Base-by-base conservation (phyloP, 2,329 filamentous ascomycete species). In the Chalaropsis thielavioides region DNA sequence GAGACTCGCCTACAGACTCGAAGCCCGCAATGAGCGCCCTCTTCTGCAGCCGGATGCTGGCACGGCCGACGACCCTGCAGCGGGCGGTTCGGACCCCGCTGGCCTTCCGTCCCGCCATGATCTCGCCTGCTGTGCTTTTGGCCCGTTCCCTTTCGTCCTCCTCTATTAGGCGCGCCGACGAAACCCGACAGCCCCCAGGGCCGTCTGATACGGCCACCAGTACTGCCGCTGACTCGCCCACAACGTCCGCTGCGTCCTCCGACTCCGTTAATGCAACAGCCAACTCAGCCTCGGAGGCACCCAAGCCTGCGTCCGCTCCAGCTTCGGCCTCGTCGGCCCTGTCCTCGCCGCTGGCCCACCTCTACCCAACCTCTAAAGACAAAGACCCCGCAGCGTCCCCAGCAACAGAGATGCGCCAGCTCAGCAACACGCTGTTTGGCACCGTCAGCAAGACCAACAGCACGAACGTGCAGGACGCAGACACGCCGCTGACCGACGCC, bases 91-190 rank as follows among this genome's bases (percentile, higher is more conserved):
- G 24, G 3, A 8, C 54, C 41, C 61, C 64, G n/a, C 41, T 40
- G 61, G 51, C 51, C 43, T 54, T 63, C 40, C 6, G 56, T 19
- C 38, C 27, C 10, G 31, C 65, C 54, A 31, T 61, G 40, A 40
- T 40, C 13, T 22, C 41, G 22, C 61, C 66, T 64, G 24, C 54
- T 64, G 38, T 66, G 61, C 41, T 44, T 64, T 35, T 66, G 63
- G 11, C 61, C 68, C 44, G 67, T 68, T 67, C 68, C 70, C 66
- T 70, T 66, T 67, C 56, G 27, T 62, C 67, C 66, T 66, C 69
- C 59, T 64, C 69, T 68, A 65, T 64, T 66, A 60, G 66, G 66
- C 68, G 46, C 67, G 62, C 56, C 49, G 63, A 67, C 41, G 58
- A 65, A 61, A 31, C 41, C 31, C 31, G 6, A 13, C 58, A 59